phyloP scores from a whole-genome alignment of 2,329 filamentous ascomycete genomes.

The Fusarium aywerte region DNA sequence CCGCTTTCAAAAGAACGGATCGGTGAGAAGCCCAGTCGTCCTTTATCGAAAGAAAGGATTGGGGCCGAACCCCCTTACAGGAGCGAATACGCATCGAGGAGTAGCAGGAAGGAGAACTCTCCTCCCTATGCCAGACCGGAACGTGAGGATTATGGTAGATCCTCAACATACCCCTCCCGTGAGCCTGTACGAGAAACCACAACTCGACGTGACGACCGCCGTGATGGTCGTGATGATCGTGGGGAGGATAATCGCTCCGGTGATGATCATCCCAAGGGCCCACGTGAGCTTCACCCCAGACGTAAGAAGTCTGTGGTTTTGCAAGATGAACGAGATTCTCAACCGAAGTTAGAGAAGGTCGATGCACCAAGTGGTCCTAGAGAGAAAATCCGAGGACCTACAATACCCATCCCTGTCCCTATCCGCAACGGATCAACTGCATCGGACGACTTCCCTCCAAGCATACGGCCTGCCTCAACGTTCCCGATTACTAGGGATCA shows the following conservation, averaged over 20 bases:
- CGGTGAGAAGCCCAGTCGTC: slow-evolving; percentile 42
- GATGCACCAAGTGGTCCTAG: slow-evolving; percentile 40
- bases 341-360: slow-evolving; percentile 42
- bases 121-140: slow-evolving; percentile 44
- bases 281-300: slow-evolving; percentile 45
- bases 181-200: slow-evolving; percentile 26
- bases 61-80: slow-evolving; percentile 35
- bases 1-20: slow-evolving; percentile 50
- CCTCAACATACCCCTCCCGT: slow-evolving; percentile 27
- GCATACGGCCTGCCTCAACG: slow-evolving; percentile 46
- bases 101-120: slow-evolving; percentile 49
- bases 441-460: slow-evolving; percentile 24
- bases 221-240: slow-evolving; percentile 46
- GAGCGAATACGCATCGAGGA: slow-evolving; percentile 44
- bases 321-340: slow-evolving; percentile 50
- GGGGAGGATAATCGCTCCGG: slow-evolving; percentile 51
- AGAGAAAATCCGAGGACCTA: slow-evolving; percentile 51
- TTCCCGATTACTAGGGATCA: slow-evolving; percentile 46
- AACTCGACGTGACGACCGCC: slow-evolving; percentile 27
- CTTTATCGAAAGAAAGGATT: slow-evolving; percentile 49
- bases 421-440: slow-evolving; percentile 29
- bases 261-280: slow-evolving; percentile 52
- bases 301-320: slow-evolving; percentile 51
- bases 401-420: slow-evolving; percentile 50
- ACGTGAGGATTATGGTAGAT: slow-evolving; percentile 31